Percentiles rank a stretch among this genome's conserved stretches.
Conservation (phyloP, 768 basidiomycete genomes). For the Hericium erinaceus region DNA sequence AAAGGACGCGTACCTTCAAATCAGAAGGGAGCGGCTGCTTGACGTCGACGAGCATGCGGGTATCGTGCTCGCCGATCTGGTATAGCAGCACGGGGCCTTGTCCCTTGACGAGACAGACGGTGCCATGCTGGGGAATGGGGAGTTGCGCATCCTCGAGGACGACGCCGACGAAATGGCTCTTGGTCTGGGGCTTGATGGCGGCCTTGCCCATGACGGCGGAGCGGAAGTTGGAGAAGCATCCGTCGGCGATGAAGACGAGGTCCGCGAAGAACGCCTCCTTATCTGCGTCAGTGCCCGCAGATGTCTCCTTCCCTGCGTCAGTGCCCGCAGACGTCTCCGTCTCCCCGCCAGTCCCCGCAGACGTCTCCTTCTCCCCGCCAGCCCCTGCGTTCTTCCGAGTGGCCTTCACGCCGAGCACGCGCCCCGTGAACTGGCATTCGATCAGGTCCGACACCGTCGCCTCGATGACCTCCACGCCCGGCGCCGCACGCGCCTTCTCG, state of each 20-base stretch:
- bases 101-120: constrained; percentile 71
- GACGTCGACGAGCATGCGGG: constrained; percentile 89
- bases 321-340: constrained; percentile 32
- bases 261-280: constrained; percentile 59
- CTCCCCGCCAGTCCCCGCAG: constrained; percentile 9
- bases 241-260: constrained; percentile 85
- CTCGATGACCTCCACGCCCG: constrained; percentile 73
- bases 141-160: constrained; percentile 69
- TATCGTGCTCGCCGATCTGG: constrained; percentile 83
- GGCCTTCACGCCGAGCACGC: constrained; percentile 61
- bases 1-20: constrained; percentile 46
- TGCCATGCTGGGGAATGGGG: constrained; percentile 73
- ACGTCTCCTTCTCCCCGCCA: constrained; percentile 35
- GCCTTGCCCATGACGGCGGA: constrained; percentile 47
- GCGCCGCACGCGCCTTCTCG: constrained; percentile 47
- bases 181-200: constrained; percentile 41
- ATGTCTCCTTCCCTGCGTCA: constrained; percentile 35
- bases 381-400: constrained; percentile 27
- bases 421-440: constrained; percentile 39
- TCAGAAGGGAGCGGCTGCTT: constrained; percentile 76
- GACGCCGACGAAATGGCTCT: constrained; percentile 78
- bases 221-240: constrained; percentile 92
- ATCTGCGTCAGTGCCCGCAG: constrained; percentile 9
- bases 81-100: constrained; percentile 88
- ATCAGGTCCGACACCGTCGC: constrained; percentile 75